Evolutionary conservation across 306 rosid species (phyloP).

Genomic region (Citrullus colocynthis): DNA sequence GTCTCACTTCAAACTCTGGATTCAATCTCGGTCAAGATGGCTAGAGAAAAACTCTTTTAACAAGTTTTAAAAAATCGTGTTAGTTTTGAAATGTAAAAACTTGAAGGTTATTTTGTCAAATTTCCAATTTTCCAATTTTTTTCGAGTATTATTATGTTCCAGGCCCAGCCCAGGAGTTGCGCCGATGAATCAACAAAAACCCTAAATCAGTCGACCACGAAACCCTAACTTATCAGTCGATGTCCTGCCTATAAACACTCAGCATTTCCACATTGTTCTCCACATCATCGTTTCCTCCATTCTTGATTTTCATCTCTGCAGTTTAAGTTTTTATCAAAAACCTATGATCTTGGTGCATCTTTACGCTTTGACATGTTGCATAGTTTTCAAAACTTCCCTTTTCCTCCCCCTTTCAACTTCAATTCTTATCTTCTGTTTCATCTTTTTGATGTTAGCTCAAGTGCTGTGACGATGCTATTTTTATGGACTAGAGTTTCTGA

Average conservation of each 20-base stretch:
- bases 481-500: slow-evolving; percentile 95
- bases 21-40: no score
- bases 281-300: not conserved
- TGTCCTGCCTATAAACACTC: not conserved
- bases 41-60: no score
- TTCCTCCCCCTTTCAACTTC: not conserved
- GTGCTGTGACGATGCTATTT: slow-evolving; percentile 61
- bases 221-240: not conserved
- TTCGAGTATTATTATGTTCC: no score
- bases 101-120: no score
- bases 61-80: no score
- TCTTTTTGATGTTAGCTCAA: not conserved
- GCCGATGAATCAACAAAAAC: not conserved
- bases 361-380: not conserved
- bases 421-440: not conserved
- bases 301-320: not conserved
- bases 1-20: no score
- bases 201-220: not conserved
- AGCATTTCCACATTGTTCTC: no score
- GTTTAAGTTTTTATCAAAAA: fast-evolving
- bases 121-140: no score
- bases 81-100: no score
- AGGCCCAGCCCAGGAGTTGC: not conserved
- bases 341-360: not conserved
- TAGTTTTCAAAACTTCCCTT: not conserved